Evolutionary conservation across 2,329 filamentous ascomycete genomes (phyloP).

Genomic region (Curvularia hawaiiensis): DNA sequence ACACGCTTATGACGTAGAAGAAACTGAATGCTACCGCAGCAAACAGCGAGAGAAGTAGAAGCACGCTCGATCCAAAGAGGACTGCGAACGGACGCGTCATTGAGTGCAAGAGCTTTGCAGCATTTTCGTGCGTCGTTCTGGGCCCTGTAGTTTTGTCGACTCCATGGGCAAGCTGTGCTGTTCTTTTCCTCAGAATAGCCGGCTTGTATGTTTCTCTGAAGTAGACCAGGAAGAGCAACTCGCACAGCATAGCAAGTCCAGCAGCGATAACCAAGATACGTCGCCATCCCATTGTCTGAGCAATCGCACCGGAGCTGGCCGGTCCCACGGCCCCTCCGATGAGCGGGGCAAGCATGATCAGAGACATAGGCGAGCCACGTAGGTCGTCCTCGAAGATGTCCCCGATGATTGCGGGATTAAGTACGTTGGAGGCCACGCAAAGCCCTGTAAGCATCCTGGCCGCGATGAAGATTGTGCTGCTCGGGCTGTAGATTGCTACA

Average conservation of each 20-base stretch:
- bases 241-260: constrained; percentile 55
- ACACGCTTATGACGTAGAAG: constrained; percentile 55
- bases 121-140: constrained; percentile 24
- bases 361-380: constrained; percentile 63
- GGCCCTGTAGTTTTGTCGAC: constrained; percentile 12
- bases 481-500: constrained; percentile 48
- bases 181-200: constrained; percentile 52
- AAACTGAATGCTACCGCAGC: constrained; percentile 51
- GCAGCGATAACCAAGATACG: constrained; percentile 58
- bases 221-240: constrained; percentile 57
- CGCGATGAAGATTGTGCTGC: constrained; percentile 48
- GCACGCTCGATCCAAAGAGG: constrained; percentile 56
- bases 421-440: constrained; percentile 57
- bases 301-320: constrained; percentile 60
- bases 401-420: constrained; percentile 67
- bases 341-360: constrained; percentile 63
- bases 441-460: constrained; percentile 52
- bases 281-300: constrained; percentile 62
- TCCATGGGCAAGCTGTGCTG: constrained; percentile 25
- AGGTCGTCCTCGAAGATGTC: constrained; percentile 65
- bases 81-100: constrained; percentile 51
- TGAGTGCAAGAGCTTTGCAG: constrained; percentile 42
- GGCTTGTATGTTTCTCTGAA: constrained; percentile 68
- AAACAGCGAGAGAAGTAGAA: constrained; percentile 58
- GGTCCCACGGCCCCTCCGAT: constrained; percentile 64